Percentiles rank a stretch among this genome's conserved stretches.
Evolutionary conservation across 2,329 filamentous ascomycete genomes (phyloP).

Genomic region (Orbilia blumenaviensis): DNA sequence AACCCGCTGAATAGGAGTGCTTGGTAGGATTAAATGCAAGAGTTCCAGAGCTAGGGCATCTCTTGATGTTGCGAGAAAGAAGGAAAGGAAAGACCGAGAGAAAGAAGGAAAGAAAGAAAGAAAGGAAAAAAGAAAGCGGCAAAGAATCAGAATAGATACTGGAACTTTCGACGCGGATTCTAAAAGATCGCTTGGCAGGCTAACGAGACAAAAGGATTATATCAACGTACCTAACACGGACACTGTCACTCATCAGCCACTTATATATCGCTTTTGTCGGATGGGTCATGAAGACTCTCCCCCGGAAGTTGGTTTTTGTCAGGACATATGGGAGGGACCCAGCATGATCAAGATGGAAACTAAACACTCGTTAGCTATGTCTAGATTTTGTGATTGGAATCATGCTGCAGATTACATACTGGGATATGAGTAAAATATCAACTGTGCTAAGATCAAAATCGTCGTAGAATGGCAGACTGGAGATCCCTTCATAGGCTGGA

Average conservation of each 20-base stretch:
- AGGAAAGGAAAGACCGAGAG: too few species aligned
- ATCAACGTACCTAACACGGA: constrained; percentile 76
- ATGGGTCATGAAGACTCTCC: constrained; percentile 98
- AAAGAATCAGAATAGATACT: not conserved
- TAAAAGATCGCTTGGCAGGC: not conserved
- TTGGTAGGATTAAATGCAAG: constrained; percentile 16
- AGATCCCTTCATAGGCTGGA: constrained; percentile 92
- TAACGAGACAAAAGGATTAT: not conserved
- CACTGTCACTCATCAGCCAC: constrained; percentile 97
- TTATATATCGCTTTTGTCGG: constrained; percentile 99
- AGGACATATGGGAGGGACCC: constrained; percentile 97
- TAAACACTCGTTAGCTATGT: constrained; percentile 61
- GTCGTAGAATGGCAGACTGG: constrained; percentile 94
- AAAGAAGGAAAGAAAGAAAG: too few species aligned
- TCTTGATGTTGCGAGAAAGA: constrained; percentile 39
- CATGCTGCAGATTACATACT: constrained; percentile 67
- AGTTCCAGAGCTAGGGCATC: constrained; percentile 29
- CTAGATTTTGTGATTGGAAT: constrained; percentile 67
- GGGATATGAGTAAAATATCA: constrained; percentile 95
- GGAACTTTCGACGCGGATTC: not conserved
- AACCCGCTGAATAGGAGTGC: constrained; percentile 2
- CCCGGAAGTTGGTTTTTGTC: constrained; percentile 96
- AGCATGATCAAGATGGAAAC: constrained; percentile 99
- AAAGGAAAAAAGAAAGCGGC: not conserved
- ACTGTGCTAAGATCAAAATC: constrained; percentile 98